A percentile compares a stretch with the other conserved stretches of the same genome.
Conservation (phyloP, 148 eudicot species). For the Fagopyrum esculentum region DNA sequence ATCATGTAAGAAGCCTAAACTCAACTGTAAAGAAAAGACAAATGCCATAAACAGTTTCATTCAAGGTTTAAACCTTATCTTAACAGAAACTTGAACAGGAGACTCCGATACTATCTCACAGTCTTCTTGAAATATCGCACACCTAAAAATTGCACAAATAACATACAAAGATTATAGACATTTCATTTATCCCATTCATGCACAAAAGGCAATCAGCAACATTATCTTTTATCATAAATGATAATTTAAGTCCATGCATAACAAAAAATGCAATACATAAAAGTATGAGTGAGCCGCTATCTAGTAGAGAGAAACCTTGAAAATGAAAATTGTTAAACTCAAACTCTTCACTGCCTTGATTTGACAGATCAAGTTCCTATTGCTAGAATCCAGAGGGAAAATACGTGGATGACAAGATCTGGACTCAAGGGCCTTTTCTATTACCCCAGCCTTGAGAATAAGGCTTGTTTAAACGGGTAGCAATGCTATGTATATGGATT, state of each 20-base stretch:
- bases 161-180: not conserved
- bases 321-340: not conserved
- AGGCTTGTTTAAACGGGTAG: no score
- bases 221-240: not conserved
- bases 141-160: constrained; percentile 38
- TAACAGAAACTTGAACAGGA: constrained; percentile 61
- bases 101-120: constrained; percentile 64
- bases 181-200: not conserved
- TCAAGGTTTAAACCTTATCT: constrained; percentile 50
- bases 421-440: not conserved
- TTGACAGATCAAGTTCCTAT: not conserved
- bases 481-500: no score
- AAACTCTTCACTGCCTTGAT: not conserved
- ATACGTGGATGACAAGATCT: no score
- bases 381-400: no score
- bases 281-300: not conserved
- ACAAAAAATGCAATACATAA: not conserved
- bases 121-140: constrained; percentile 97
- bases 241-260: not conserved
- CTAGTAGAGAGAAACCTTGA: not conserved
- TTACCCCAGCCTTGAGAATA: not conserved
- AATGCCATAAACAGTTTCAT: constrained; percentile 7
- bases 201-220: not conserved
- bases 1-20: constrained; percentile 14
- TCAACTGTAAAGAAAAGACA: constrained; percentile 1